phyloP scores from a whole-genome alignment of 805 yeast genomes.

The Metschnikowia drakensbergensis region DNA sequence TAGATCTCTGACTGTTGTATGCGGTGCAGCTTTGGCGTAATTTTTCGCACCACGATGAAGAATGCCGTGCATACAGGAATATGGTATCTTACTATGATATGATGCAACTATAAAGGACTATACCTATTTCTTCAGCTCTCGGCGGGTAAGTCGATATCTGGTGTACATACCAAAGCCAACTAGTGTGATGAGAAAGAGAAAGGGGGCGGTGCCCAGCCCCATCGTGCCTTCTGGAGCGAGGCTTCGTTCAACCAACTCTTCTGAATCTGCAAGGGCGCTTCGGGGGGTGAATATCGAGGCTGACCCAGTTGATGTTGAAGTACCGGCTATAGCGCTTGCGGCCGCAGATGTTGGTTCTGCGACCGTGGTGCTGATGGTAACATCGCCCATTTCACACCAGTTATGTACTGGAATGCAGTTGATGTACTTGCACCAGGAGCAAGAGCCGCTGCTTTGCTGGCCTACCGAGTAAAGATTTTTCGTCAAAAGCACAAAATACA shows the following conservation, averaged over 20 bases:
- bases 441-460: constrained; percentile 46
- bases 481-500: constrained; percentile 48
- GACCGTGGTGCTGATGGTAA: constrained; percentile 21
- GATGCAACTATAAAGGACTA: not conserved
- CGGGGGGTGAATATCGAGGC: not conserved
- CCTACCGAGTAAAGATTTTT: constrained; percentile 41
- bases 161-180: not conserved
- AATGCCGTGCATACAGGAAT: not conserved
- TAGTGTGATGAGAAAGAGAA: not conserved
- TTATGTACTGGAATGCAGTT: constrained; percentile 67
- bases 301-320: constrained; percentile 4
- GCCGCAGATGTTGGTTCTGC: constrained; percentile 8
- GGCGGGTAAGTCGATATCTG: not conserved
- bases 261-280: not conserved
- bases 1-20: not conserved
- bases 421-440: constrained; percentile 72
- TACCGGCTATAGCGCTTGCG: constrained; percentile 1
- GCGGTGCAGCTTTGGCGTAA: not conserved
- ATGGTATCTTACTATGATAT: not conserved
- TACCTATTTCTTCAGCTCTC: not conserved
- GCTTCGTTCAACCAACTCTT: not conserved
- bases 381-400: constrained; percentile 58
- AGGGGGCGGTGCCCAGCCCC: not conserved
- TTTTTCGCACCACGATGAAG: constrained; percentile 5
- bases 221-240: not conserved